phyloP scores from a whole-genome alignment of 768 basidiomycete species.

The Lyophyllum atratum region DNA sequence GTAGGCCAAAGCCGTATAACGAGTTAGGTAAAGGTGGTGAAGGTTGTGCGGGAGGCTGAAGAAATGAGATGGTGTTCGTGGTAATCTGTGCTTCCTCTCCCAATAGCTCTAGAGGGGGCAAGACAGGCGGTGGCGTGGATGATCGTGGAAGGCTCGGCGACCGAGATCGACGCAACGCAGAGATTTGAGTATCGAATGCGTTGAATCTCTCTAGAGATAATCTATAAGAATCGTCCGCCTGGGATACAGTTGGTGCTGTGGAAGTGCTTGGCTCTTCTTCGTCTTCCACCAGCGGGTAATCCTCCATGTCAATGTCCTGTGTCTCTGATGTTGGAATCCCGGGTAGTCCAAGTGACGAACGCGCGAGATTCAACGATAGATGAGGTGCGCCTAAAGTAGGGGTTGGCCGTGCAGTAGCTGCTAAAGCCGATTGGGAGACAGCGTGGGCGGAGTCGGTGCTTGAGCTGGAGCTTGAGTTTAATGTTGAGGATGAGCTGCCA shows the following conservation, averaged over 20 bases:
- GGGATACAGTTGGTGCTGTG: slow-evolving; percentile 5
- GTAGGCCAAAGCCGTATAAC: slow-evolving; percentile 11
- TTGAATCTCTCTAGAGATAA: slow-evolving; percentile 52
- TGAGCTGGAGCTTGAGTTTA: slow-evolving; percentile 28
- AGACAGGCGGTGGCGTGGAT: slow-evolving; percentile 32
- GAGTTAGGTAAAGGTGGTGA: slow-evolving; percentile 23
- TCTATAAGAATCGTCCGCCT: slow-evolving; percentile 39
- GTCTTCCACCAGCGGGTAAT: slow-evolving; percentile 31
- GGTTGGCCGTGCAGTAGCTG: slow-evolving; percentile 17
- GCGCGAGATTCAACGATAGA: slow-evolving; percentile 17
- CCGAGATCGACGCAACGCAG: slow-evolving; percentile 44
- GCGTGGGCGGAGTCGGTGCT: slow-evolving; percentile 10
- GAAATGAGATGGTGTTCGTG: slow-evolving; percentile 19
- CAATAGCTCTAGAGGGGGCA: slow-evolving; percentile 36
- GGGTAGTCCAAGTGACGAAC: slow-evolving; percentile 30
- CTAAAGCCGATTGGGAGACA: slow-evolving; percentile 6
- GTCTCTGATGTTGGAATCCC: slow-evolving; percentile 46
- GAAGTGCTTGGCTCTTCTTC: slow-evolving; percentile 14
- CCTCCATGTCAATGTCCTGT: slow-evolving; percentile 55
- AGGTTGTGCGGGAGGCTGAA: slow-evolving; percentile 24
- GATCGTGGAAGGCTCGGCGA: slow-evolving; percentile 24
- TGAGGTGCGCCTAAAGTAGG: slow-evolving; percentile 19
- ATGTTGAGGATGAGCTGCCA: slow-evolving; percentile 37
- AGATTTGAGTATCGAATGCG: slow-evolving; percentile 55
- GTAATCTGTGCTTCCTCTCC: slow-evolving; percentile 18